Conservation (phyloP, 1,284 basidiomycete genomes). For the Cutaneotrichosporon sp. region DNA sequence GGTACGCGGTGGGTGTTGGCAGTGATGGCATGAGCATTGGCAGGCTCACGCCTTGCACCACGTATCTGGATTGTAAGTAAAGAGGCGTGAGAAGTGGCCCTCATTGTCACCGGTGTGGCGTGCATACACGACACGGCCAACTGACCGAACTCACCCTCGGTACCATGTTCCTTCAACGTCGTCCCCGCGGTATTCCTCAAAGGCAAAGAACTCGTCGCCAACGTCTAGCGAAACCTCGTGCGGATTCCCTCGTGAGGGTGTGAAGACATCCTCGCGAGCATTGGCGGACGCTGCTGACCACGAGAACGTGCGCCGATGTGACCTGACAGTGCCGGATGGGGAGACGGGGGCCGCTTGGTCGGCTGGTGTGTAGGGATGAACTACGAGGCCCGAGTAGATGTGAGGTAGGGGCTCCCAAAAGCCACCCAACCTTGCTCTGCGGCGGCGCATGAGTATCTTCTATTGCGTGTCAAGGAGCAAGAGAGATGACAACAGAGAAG, state of each 20-base stretch:
- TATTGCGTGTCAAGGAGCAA: neutral
- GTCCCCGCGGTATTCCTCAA: slow-evolving; percentile 67
- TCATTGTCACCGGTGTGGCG: no score
- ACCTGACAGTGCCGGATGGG: slow-evolving; percentile 11
- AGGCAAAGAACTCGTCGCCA: slow-evolving; percentile 94
- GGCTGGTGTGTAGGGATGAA: slow-evolving; percentile 41
- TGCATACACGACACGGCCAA: neutral
- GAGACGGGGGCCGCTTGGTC: slow-evolving; percentile 22
- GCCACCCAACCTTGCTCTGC: slow-evolving; percentile 18
- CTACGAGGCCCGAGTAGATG: slow-evolving; percentile 41
- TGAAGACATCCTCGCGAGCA: slow-evolving; percentile 11
- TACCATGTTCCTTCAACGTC: slow-evolving; percentile 65
- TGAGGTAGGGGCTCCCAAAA: slow-evolving; percentile 43
- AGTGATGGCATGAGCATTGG: slow-evolving; percentile 50
- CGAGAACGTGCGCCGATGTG: slow-evolving; percentile 22
- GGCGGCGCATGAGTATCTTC: slow-evolving; percentile 4
- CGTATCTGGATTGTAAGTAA: slow-evolving; percentile 59
- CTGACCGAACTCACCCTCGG: slow-evolving; percentile 8
- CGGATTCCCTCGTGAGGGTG: slow-evolving; percentile 26
- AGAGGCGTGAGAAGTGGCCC: no score
- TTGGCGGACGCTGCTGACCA: slow-evolving; percentile 24
- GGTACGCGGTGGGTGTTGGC: slow-evolving; percentile 12
- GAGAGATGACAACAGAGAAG: neutral
- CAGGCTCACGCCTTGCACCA: slow-evolving; percentile 75
- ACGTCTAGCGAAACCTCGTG: slow-evolving; percentile 53